Conservation (phyloP, 2,329 filamentous ascomycete genomes). For the Teratosphaeria nubilosa region DNA sequence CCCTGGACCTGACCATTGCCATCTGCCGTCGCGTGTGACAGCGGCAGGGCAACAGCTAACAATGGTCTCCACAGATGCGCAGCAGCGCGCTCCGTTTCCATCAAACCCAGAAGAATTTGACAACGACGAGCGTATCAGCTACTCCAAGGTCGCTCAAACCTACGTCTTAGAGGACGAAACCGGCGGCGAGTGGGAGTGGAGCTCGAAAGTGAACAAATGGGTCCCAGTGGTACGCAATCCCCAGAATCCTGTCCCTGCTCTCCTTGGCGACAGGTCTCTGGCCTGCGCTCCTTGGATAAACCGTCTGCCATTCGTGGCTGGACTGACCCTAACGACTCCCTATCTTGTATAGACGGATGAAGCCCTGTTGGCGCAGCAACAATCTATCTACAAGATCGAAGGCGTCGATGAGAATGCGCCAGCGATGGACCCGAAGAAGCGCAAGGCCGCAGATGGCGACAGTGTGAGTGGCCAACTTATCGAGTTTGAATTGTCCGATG, state of each 20-base stretch:
- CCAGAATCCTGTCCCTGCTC: constrained; percentile 10
- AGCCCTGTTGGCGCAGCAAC: constrained; percentile 49
- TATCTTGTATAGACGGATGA: constrained; percentile 44
- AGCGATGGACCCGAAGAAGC: constrained; percentile 26
- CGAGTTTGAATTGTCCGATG: neutral
- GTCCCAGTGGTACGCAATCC: constrained; percentile 47
- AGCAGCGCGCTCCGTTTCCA: constrained; percentile 33
- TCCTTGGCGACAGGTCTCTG: constrained; percentile 9
- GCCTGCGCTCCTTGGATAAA: constrained; percentile 10
- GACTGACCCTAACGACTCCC: constrained; percentile 16
- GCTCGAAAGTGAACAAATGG: constrained; percentile 63
- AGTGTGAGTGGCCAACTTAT: neutral
- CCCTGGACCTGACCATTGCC: neutral
- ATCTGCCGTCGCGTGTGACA: neutral
- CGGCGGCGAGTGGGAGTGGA: constrained; percentile 76
- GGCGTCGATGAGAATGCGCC: constrained; percentile 48
- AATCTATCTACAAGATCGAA: constrained; percentile 49
- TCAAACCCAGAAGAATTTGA: constrained; percentile 58
- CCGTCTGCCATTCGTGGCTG: constrained; percentile 1
- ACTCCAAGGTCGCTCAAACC: constrained; percentile 64
- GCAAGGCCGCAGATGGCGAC: constrained; percentile 29
- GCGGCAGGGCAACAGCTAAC: neutral
- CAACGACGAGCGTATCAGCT: constrained; percentile 72
- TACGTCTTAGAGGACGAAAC: constrained; percentile 78
- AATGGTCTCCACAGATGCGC: neutral